Base-by-base conservation (phyloP, 352 stramenopile genomes). In the Pythium aristosporum region DNA sequence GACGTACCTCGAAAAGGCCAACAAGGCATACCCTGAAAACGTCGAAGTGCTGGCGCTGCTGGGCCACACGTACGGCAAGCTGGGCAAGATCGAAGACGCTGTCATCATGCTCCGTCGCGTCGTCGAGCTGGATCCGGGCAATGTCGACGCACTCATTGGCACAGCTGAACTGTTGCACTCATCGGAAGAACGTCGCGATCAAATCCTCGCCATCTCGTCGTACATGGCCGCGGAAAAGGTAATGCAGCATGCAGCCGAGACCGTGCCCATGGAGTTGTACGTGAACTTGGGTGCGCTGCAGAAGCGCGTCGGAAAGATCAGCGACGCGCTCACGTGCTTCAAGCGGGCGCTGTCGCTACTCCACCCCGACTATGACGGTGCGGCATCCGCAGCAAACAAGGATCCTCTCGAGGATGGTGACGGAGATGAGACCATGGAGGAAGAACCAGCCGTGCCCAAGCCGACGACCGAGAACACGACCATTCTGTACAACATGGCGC, bases 401-500 rank as follows among this genome's bases (percentile, higher is more conserved):
- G 73, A 75, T 49, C 61, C 76, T 5, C 34, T 39, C 34, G 34
- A 39, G 11, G 34, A 39, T 39, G 34, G 11, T 39, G 73, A 77
- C 47, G 50, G 77, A 13, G 72, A 66, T 10, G 73, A 81, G 25
- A 62, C 73, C 16, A 74, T 69, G 60, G 49, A 67, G 20, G 60
- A 68, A 50, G 65, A 71, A 15, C 67, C 74, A 10, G 51, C 41
- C n/a, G 63, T 69, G 3, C 83, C 83, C 4, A 89, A 76, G 51
- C 73, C 84, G 42, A 76, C 74, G 62, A 71, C 83, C 74, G 72
- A 80, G 16, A 98, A 98, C 51, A 87, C 97, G 18, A 98, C 91
- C 30, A 92, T 98, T 70, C 69, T 97, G 53, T 99, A 98, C 80
- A 99, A 99, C 72, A 82, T 99, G 63, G 96, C 90, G 13, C 80